Conservation (phyloP, 495 filamentous ascomycete genomes). For the Elaphomyces granulatus region DNA sequence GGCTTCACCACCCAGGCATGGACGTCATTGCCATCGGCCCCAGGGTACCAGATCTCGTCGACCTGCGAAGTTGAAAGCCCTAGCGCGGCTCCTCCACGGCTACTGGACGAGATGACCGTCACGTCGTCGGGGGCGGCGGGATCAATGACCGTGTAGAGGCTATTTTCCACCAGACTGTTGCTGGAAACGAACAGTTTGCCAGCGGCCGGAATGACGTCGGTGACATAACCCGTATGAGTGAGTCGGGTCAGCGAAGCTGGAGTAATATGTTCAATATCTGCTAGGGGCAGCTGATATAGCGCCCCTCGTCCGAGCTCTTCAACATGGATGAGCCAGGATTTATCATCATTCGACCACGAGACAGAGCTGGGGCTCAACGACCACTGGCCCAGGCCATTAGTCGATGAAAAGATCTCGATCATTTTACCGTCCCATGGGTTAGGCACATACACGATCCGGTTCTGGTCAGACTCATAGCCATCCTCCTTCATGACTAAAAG, state of each 20-base stretch:
- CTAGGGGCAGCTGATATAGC: constrained; percentile 46
- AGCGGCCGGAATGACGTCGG: constrained; percentile 37
- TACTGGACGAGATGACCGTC: constrained; percentile 46
- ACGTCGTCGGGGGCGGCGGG: constrained; percentile 28
- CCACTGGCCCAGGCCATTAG: constrained; percentile 52
- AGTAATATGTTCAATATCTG: constrained; percentile 35
- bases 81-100: constrained; percentile 53
- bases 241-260: constrained; percentile 40
- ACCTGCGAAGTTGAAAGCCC: constrained; percentile 48
- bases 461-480: constrained; percentile 85
- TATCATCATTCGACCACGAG: constrained; percentile 50
- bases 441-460: constrained; percentile 53
- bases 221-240: constrained; percentile 46
- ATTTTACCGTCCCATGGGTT: constrained; percentile 42
- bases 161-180: constrained; percentile 55
- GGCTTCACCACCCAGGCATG: constrained; percentile 75
- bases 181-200: constrained; percentile 47
- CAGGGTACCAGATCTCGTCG: constrained; percentile 58
- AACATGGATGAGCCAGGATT: constrained; percentile 47
- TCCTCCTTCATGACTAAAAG: constrained; percentile 66
- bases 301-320: constrained; percentile 50
- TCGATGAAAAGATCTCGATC: constrained; percentile 46
- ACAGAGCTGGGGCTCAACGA: constrained; percentile 50
- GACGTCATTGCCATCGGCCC: constrained; percentile 45
- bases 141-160: constrained; percentile 46